Percentiles rank a stretch among this genome's conserved stretches.
These are phyloP conservation scores for Monosporozyma unispora DNA, from an alignment of 805 yeast species.

Conservation along the genomic window DNA sequence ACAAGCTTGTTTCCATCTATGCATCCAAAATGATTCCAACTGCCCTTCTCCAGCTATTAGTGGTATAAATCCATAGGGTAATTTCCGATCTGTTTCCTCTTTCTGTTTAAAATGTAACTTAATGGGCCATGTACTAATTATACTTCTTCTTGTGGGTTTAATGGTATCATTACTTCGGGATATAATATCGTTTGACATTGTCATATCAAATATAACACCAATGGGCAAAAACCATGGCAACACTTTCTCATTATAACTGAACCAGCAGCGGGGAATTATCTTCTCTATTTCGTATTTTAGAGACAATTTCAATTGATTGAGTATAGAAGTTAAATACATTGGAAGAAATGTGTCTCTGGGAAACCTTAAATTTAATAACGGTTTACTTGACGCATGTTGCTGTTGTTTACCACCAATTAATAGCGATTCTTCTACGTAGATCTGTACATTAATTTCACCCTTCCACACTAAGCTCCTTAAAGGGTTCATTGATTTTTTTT, in stretches of 20 bases:
- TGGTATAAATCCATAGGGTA: constrained; percentile 26
- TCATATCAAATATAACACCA: constrained; percentile 53
- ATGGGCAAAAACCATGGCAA: constrained; percentile 71
- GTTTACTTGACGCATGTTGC: constrained; percentile 6
- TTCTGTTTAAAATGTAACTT: background rate
- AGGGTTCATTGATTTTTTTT: constrained; percentile 11
- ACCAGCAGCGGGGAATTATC: constrained; percentile 42
- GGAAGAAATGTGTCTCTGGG: constrained; percentile 49
- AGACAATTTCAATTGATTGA: constrained; percentile 32
- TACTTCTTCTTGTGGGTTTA: background rate
- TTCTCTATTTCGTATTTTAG: constrained; percentile 24
- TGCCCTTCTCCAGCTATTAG: constrained; percentile 28
- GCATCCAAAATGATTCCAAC: constrained; percentile 47
- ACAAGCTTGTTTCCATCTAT: constrained; percentile 76
- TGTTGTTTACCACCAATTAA: constrained; percentile 13
- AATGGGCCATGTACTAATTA: background rate
- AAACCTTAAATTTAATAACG: constrained; percentile 17
- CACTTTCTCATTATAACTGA: constrained; percentile 56
- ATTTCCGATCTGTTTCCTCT: background rate
- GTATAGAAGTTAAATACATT: constrained; percentile 31
- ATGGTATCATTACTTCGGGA: background rate
- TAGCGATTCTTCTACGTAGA: constrained; percentile 24
- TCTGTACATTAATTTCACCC: constrained; percentile 41
- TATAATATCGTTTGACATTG: background rate
- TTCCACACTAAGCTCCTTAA: constrained; percentile 42